Conservation (phyloP, 148 eudicot species). For the Simmondsia chinensis region DNA sequence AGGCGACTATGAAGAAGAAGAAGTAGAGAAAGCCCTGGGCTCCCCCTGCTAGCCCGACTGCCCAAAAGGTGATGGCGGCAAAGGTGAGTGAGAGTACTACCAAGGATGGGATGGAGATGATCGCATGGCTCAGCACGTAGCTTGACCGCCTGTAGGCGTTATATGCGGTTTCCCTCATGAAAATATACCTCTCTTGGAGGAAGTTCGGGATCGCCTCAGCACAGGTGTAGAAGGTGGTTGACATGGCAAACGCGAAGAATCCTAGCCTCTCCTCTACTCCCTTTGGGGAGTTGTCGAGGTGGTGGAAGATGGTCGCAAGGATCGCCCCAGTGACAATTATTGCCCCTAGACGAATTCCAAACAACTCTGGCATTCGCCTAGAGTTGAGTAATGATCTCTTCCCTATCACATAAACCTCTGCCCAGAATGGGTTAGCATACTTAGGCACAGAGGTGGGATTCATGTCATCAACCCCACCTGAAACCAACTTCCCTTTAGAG, state of each 20-base stretch:
- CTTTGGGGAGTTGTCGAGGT: conserved; percentile 56
- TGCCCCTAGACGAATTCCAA: conserved; percentile 60
- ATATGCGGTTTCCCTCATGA: conserved; percentile 78
- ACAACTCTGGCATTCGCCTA: conserved; percentile 53
- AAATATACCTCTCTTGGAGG: conserved; percentile 70
- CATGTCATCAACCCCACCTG: conserved; percentile 38
- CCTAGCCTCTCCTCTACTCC: conserved; percentile 65
- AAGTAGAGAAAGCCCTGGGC: conserved; percentile 53
- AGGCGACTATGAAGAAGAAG: conserved; percentile 41
- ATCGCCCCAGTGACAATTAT: conserved; percentile 59
- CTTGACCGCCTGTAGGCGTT: conserved; percentile 77
- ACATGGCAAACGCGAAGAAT: conserved; percentile 89
- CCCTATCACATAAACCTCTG: conserved; percentile 52
- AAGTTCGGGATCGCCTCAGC: conserved; percentile 82
- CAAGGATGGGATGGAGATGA: conserved; percentile 59
- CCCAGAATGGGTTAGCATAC: conserved; percentile 72
- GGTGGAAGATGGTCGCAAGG: conserved; percentile 66
- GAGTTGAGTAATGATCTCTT: conserved; percentile 62
- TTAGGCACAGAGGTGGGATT: conserved; percentile 40
- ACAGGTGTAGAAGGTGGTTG: conserved; percentile 84
- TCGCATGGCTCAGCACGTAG: conserved; percentile 68
- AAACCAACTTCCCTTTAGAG: conserved; percentile 70
- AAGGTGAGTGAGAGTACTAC: conserved; percentile 58
- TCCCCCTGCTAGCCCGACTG: conserved; percentile 68
- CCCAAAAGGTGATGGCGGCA: conserved; percentile 51